A percentile compares a stretch with the other conserved stretches of the same genome.
Evolutionary conservation across 1,284 basidiomycete species (phyloP).

Genomic region (Marasmius oreades): DNA sequence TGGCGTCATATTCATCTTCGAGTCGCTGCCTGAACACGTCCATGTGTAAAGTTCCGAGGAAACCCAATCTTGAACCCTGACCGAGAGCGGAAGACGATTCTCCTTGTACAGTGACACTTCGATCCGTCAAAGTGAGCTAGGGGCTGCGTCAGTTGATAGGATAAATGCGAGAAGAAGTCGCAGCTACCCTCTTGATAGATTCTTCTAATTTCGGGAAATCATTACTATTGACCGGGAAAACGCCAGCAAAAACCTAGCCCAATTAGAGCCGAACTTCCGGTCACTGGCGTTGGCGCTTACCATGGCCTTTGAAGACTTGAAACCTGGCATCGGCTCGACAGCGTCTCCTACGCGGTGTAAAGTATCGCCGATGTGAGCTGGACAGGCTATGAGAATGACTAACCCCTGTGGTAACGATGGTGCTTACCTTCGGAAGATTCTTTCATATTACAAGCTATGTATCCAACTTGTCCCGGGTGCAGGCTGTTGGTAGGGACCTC

Average conservation of each 20-base stretch:
- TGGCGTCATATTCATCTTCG: slow-evolving; percentile 94
- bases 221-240: slow-evolving; percentile 90
- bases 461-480: slow-evolving; percentile 89
- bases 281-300: slow-evolving; percentile 37
- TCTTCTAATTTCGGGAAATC: slow-evolving; percentile 96
- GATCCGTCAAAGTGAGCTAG: slow-evolving; percentile 82
- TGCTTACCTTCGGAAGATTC: slow-evolving; percentile 87
- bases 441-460: slow-evolving; percentile 95
- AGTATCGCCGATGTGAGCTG: slow-evolving; percentile 93
- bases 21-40: slow-evolving; percentile 95
- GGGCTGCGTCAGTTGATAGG: slow-evolving; percentile 7
- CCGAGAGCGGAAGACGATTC: slow-evolving; percentile 94
- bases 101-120: slow-evolving; percentile 87
- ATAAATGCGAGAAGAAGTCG: slow-evolving; percentile 1
- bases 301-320: slow-evolving; percentile 94
- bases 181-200: slow-evolving; percentile 82
- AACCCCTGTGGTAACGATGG: slow-evolving; percentile 5
- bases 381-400: slow-evolving; percentile 12
- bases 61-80: slow-evolving; percentile 93
- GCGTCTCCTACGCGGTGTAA: slow-evolving; percentile 74
- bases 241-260: slow-evolving; percentile 85
- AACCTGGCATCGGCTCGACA: slow-evolving; percentile 88
- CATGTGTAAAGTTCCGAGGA: slow-evolving; percentile 95
- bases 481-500: slow-evolving; percentile 72
- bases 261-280: neutral